These are phyloP conservation scores for Pholiota conissans DNA, from an alignment of 768 basidiomycete genomes.

Conservation along the genomic window DNA sequence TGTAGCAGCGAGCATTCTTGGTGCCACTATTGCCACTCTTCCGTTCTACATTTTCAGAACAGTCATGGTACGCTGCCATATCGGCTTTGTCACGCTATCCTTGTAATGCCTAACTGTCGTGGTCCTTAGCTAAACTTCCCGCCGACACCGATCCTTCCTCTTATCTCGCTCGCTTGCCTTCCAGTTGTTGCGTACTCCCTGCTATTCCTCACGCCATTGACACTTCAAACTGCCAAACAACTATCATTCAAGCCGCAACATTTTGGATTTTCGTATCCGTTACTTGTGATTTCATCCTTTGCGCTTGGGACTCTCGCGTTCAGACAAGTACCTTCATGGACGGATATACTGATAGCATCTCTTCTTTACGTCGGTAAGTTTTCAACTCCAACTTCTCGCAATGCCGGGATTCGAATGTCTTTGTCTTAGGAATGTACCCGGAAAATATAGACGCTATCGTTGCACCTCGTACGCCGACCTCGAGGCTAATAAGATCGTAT, in stretches of 20 bases:
- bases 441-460: constrained; percentile 42
- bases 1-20: constrained; percentile 56
- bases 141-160: constrained; percentile 50
- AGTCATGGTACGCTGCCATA: constrained; percentile 52
- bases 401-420: background rate
- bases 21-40: constrained; percentile 61
- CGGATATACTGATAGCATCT: constrained; percentile 56
- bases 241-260: constrained; percentile 53
- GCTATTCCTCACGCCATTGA: constrained; percentile 59
- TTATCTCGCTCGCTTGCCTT: constrained; percentile 56
- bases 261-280: constrained; percentile 60
- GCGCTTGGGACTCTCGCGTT: constrained; percentile 65
- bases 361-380: constrained; percentile 64
- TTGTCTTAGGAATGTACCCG: constrained; percentile 51
- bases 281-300: constrained; percentile 45
- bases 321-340: constrained; percentile 56
- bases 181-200: constrained; percentile 64
- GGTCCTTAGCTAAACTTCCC: constrained; percentile 48
- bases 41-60: constrained; percentile 65
- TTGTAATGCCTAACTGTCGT: constrained; percentile 10
- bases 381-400: too few species aligned
- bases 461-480: constrained; percentile 50
- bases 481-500: constrained; percentile 63
- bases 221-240: constrained; percentile 45
- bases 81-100: background rate